Conservation (phyloP, 306 rosid species). For the Acmispon strigosus region DNA sequence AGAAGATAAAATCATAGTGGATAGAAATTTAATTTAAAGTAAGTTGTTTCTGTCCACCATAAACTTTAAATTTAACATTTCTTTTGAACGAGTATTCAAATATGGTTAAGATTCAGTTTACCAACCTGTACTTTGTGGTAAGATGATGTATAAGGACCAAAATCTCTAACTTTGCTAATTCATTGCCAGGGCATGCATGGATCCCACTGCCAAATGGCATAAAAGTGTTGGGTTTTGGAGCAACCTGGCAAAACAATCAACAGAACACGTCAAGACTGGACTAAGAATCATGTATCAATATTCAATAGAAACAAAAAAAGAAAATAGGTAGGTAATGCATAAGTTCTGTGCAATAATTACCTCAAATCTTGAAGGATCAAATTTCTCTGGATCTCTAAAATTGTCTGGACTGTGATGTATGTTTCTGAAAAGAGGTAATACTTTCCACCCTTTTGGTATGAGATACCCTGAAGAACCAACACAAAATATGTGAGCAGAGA, state of each 20-base stretch:
- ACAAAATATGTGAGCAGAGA: neutral
- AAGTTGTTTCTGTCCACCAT: too few relatives aligned
- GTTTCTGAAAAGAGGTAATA: conserved; percentile 86
- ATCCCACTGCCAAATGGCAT: conserved; percentile 92
- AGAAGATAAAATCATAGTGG: too few relatives aligned
- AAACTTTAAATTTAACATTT: too few relatives aligned
- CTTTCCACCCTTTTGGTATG: conserved; percentile 97
- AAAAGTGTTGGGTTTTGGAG: conserved; percentile 76
- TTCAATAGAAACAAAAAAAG: too few relatives aligned
- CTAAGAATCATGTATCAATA: neutral
- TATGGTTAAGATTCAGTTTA: neutral
- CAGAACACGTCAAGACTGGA: conserved; percentile 3
- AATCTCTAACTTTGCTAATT: conserved; percentile 86
- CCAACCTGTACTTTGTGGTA: conserved; percentile 78
- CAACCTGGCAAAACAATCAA: conserved; percentile 38
- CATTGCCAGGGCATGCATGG: conserved; percentile 97
- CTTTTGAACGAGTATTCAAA: too few relatives aligned
- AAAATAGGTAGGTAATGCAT: conserved; percentile 4
- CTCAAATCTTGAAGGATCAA: conserved; percentile 94
- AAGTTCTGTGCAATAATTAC: conserved; percentile 28
- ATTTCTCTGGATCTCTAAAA: conserved; percentile 70
- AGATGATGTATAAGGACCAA: conserved; percentile 77
- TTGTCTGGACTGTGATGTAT: conserved; percentile 78
- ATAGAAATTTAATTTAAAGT: too few relatives aligned
- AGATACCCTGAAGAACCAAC: conserved; percentile 51